Percentiles rank a stretch among this genome's conserved stretches.
Conservation (phyloP, 108 stramenopile species). For the Mediolabrus comicus region DNA sequence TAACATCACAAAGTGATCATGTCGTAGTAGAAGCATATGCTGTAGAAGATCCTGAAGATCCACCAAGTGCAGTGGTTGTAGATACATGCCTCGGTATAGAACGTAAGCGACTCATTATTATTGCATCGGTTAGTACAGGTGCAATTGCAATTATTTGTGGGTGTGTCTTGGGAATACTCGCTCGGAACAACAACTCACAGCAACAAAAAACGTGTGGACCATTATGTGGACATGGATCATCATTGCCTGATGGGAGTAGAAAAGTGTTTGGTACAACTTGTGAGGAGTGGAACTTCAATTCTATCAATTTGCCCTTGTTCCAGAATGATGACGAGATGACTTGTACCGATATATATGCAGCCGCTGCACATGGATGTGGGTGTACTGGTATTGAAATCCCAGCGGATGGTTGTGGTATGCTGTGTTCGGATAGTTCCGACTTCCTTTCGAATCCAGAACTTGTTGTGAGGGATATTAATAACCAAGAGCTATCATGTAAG, state of each 20-base stretch:
- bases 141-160: not conserved
- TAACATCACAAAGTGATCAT: not conserved
- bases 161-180: not conserved
- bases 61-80: not conserved
- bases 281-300: not conserved
- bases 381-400: not conserved
- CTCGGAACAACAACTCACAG: not conserved
- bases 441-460: not conserved
- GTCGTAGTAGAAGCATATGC: not conserved
- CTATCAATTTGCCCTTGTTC: too few relatives aligned
- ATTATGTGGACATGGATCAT: not conserved
- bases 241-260: not conserved
- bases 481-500: not conserved
- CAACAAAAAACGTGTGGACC: not conserved
- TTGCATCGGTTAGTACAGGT: not conserved
- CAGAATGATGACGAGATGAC: too few relatives aligned
- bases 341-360: not conserved
- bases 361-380: not conserved
- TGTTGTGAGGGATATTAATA: not conserved
- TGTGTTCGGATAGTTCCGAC: not conserved
- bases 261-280: not conserved
- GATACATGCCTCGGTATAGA: not conserved
- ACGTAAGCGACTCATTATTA: not conserved
- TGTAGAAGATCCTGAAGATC: not conserved
- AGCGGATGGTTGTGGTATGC: not conserved